Conservation (phyloP, 257 asterid genomes). For the Datura wrightii region DNA sequence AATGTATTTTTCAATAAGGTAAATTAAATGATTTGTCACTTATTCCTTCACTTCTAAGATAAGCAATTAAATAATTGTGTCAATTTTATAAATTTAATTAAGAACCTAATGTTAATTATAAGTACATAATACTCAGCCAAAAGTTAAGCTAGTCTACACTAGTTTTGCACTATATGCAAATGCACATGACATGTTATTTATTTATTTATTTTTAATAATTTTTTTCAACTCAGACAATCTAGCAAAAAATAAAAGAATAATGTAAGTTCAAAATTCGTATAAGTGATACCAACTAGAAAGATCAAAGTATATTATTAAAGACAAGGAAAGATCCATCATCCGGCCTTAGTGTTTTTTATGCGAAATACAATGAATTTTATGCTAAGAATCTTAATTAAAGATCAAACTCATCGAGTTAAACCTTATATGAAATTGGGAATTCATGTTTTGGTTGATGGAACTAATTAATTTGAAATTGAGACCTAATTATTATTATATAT, state of each 20-base stretch:
- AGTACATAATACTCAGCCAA: too few relatives aligned
- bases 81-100: slow-evolving; percentile 8
- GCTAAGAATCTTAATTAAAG: too few relatives aligned
- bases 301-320: neutral
- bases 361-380: too few relatives aligned
- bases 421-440: too few relatives aligned
- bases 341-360: too few relatives aligned
- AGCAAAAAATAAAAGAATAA: neutral
- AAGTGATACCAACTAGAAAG: neutral
- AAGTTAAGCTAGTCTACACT: neutral
- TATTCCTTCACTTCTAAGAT: slow-evolving; percentile 21
- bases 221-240: neutral
- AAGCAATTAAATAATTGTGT: neutral
- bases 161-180: neutral
- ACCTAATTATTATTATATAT: too few relatives aligned
- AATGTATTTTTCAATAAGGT: neutral
- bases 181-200: neutral
- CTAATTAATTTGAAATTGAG: neutral
- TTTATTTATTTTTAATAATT: neutral
- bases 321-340: too few relatives aligned
- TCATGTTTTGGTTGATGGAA: too few relatives aligned
- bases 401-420: neutral
- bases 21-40: slow-evolving; percentile 11
- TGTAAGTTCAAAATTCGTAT: neutral
- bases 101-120: neutral